Evolutionary conservation across 2,329 filamentous ascomycete species (phyloP), one percentile per base, ranked within the genome.

Genomic region (Drechslerella coelobrocha): DNA sequence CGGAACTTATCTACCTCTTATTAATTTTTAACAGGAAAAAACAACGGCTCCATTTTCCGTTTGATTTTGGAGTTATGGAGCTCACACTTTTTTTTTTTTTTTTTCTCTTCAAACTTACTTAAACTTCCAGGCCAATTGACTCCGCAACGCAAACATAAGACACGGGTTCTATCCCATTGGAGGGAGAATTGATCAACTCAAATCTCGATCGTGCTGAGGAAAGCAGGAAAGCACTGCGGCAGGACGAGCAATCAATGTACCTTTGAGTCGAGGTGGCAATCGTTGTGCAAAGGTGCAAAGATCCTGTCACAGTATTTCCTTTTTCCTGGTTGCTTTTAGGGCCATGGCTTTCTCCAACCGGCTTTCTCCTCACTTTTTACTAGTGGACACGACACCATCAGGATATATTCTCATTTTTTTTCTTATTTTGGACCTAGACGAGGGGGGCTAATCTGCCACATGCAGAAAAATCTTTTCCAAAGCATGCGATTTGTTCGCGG

Each of bases 351-450:
- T 60, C 41, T 45, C 62, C 59, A 71, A 71, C 66, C 66, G 66
- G 66, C 66, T 71, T 69, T 71, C 66, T 71, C 66, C 66, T 71
- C 66, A 63, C 59, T 71, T 61, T 39, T 12, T 41, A 41, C 65
- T 63, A 71, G 66, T 63, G 66, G 66, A 71, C 66, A 71, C 66
- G 66, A 71, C 66, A 71, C 66, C 66, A 71, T 71, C 66, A 71
- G 66, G 66, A 71, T 71, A 71, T 71, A 71, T 60, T 71, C 57
- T 63, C 50, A 53, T 53, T 56, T 61, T 55, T 68, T 61, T 61
- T 61, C 43, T 61, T 55, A 55, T 68, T 68, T 57, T 53, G 60
- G 50, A 53, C 52, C 65, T 69, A 69, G 65, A 71, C 66, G 66
- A 71, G 66, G 66, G 65, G 65, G 66, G 66, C 66, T 71, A 71